Conservation (phyloP, 495 filamentous ascomycete species). For the Aspergillus ellipticus region DNA sequence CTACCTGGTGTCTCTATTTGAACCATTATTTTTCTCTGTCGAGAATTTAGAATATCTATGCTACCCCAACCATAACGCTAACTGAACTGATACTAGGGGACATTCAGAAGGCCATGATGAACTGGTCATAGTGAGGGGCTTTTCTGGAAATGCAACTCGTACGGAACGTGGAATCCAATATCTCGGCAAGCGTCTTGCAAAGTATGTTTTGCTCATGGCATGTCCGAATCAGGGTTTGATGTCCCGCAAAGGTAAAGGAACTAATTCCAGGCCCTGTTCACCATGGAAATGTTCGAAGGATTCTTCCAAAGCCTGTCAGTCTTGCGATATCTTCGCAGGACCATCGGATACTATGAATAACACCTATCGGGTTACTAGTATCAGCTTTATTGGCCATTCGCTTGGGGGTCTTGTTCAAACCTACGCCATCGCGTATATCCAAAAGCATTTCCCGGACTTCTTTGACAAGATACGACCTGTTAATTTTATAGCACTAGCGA, state of each 20-base stretch:
- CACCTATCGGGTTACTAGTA: slow-evolving; percentile 84
- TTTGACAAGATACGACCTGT: slow-evolving; percentile 83
- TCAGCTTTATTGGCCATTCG: slow-evolving; percentile 93
- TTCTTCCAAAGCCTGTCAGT: slow-evolving; percentile 1
- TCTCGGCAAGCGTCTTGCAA: slow-evolving; percentile 90
- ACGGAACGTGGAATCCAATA: slow-evolving; percentile 97
- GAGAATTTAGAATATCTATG: too few relatives aligned
- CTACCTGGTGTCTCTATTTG: too few relatives aligned
- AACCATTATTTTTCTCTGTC: too few relatives aligned
- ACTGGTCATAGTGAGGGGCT: slow-evolving; percentile 91
- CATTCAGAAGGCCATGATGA: slow-evolving; percentile 56
- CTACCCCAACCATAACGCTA: too few relatives aligned
- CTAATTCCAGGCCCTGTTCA: slow-evolving; percentile 32
- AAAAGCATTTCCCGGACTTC: slow-evolving; percentile 90
- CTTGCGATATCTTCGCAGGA: slow-evolving; percentile 9
- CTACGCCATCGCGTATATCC: slow-evolving; percentile 95
- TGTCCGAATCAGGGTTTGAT: slow-evolving; percentile 87
- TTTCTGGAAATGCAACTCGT: slow-evolving; percentile 79
- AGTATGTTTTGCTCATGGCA: slow-evolving; percentile 81
- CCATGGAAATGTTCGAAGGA: slow-evolving; percentile 19
- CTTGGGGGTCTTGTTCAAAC: slow-evolving; percentile 88
- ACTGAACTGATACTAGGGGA: background rate
- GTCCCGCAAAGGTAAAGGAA: slow-evolving; percentile 56
- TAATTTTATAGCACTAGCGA: slow-evolving; percentile 90
- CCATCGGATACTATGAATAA: slow-evolving; percentile 38